phyloP scores from a whole-genome alignment of 225 moss, liverwort and hornwort species.

The Sphagnum tenellum region DNA sequence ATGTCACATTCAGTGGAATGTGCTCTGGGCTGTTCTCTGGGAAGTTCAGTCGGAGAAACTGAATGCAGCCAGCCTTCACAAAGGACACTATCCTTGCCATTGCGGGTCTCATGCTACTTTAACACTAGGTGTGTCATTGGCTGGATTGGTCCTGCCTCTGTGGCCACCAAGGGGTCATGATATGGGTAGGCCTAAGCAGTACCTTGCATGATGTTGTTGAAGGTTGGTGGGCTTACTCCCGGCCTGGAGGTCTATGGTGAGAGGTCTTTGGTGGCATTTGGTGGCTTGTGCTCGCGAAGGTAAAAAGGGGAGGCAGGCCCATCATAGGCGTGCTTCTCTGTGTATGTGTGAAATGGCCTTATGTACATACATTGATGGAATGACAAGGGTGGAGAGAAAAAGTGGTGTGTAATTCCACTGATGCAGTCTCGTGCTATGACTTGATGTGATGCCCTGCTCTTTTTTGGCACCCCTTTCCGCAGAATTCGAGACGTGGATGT shows the following conservation, averaged over 20 bases:
- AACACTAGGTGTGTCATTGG: conserved; percentile 18
- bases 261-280: conserved; percentile 98
- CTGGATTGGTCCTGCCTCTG: conserved; percentile 49
- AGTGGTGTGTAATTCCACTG: conserved; percentile 83
- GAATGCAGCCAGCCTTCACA: too few relatives aligned
- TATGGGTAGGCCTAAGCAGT: conserved; percentile 94
- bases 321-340: conserved; percentile 97
- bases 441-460: conserved; percentile 93
- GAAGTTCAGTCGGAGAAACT: not conserved
- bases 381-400: conserved; percentile 80
- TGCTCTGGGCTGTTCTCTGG: not conserved
- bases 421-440: conserved; percentile 80
- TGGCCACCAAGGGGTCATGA: conserved; percentile 36
- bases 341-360: conserved; percentile 92
- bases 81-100: conserved; percentile 1
- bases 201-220: conserved; percentile 99
- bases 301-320: conserved; percentile 98
- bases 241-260: conserved; percentile 99
- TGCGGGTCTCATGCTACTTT: conserved; percentile 26
- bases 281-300: conserved; percentile 99
- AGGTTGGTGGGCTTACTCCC: conserved; percentile 99
- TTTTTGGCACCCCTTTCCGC: conserved; percentile 89
- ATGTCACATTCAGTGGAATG: not conserved
- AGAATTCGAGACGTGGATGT: conserved; percentile 99
- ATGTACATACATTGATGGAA: conserved; percentile 86